A percentile compares a stretch with the other conserved stretches of the same genome.
Conservation (phyloP, 169 alveolate genomes). For the Plasmodium berghei region DNA sequence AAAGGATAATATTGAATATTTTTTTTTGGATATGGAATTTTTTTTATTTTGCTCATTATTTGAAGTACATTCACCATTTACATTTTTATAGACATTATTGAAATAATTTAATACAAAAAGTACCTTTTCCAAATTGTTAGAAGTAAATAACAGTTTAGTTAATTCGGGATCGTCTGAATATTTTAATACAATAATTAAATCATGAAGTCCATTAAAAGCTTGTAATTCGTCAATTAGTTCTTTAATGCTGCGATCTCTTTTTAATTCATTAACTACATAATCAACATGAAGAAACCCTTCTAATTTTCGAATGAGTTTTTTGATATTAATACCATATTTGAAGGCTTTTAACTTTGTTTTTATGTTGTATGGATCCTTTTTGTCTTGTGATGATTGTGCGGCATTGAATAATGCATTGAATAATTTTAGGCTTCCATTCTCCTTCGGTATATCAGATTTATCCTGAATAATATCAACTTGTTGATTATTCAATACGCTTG, state of each 20-base stretch:
- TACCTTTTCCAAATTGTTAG: constrained; percentile 21
- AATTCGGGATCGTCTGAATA: constrained; percentile 25
- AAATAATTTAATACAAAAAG: constrained; percentile 15
- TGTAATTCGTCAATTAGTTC: constrained; percentile 21
- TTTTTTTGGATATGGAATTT: no score
- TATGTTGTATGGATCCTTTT: no score
- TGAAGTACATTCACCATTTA: no score
- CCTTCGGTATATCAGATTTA: no score
- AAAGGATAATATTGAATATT: no score
- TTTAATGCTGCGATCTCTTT: constrained; percentile 11
- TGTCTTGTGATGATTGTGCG: no score
- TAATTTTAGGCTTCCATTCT: no score
- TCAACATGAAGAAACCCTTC: constrained; percentile 5
- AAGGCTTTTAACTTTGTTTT: constrained; percentile 1
- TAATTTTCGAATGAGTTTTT: constrained; percentile 12
- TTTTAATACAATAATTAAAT: constrained; percentile 10
- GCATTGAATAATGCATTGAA: no score
- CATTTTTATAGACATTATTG: no score
- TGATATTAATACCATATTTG: background rate
- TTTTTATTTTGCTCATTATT: no score
- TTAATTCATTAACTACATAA: constrained; percentile 9
- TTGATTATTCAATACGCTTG: no score
- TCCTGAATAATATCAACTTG: no score
- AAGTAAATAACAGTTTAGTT: background rate
- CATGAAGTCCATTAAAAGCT: constrained; percentile 7